These are phyloP conservation scores for Termitomyces sp. DNA, from an alignment of 768 basidiomycete species.

Conservation along the genomic window DNA sequence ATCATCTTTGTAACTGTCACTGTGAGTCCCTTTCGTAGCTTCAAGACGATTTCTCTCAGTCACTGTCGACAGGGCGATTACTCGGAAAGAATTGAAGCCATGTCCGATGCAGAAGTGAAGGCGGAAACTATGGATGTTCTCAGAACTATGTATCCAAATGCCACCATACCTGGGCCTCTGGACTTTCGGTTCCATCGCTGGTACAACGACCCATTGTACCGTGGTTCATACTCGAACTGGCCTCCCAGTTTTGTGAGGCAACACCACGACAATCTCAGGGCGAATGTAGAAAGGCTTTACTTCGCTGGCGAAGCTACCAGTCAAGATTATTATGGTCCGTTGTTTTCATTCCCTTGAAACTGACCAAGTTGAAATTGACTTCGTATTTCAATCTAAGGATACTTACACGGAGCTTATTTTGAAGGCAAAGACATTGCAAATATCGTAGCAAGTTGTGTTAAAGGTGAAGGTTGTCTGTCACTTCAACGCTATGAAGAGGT, in stretches of 20 bases:
- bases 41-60: not conserved
- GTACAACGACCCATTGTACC: conserved; percentile 44
- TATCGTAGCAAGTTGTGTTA: conserved; percentile 37
- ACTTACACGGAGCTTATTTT: conserved; percentile 52
- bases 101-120: conserved; percentile 42
- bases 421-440: conserved; percentile 40
- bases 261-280: conserved; percentile 50
- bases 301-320: conserved; percentile 63
- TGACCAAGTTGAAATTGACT: not conserved
- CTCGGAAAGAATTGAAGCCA: conserved; percentile 48
- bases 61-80: conserved; percentile 47
- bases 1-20: conserved; percentile 49
- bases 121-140: conserved; percentile 51
- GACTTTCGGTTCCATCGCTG: conserved; percentile 53
- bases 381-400: conserved; percentile 27
- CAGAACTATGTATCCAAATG: conserved; percentile 50
- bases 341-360: not conserved
- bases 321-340: conserved; percentile 49
- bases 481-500: conserved; percentile 18
- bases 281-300: conserved; percentile 52
- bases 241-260: conserved; percentile 50
- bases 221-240: conserved; percentile 68
- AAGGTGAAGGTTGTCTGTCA: conserved; percentile 12
- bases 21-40: conserved; percentile 18
- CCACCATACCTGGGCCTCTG: conserved; percentile 46